A percentile compares a stretch with the other conserved stretches of the same genome.
Evolutionary conservation across 352 stramenopile genomes (phyloP).

Genomic region (Peronospora destructor): DNA sequence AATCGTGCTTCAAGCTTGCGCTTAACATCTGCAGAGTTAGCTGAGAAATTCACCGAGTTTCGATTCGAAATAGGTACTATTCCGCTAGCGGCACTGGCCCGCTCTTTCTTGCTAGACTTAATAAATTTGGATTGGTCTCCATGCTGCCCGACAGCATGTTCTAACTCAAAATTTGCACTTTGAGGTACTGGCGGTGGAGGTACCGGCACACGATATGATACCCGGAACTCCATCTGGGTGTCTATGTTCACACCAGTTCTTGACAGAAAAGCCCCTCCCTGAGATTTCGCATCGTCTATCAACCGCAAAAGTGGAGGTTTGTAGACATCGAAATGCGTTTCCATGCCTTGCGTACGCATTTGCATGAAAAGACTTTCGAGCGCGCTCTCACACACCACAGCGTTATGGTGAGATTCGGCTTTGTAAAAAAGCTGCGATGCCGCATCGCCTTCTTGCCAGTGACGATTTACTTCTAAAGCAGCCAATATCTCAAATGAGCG

Average conservation of each 20-base stretch:
- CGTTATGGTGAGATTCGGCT: constrained; percentile 2
- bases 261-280: constrained; percentile 4
- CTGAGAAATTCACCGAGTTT: constrained; percentile 8
- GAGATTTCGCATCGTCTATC: not conserved
- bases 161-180: constrained; percentile 24
- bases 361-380: constrained; percentile 41
- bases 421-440: constrained; percentile 37
- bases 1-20: constrained; percentile 59
- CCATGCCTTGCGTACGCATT: constrained; percentile 49
- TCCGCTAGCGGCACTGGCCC: constrained; percentile 15
- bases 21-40: constrained; percentile 36
- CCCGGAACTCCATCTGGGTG: constrained; percentile 47
- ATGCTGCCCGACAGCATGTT: constrained; percentile 20
- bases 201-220: constrained; percentile 64
- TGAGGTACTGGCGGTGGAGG: constrained; percentile 30
- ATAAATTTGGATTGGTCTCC: constrained; percentile 28
- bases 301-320: constrained; percentile 34
- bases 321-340: constrained; percentile 53
- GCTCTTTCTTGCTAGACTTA: constrained; percentile 61
- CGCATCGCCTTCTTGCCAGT: constrained; percentile 44
- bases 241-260: constrained; percentile 22
- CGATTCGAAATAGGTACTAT: constrained; percentile 3
- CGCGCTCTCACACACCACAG: constrained; percentile 16
- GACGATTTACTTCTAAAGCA: constrained; percentile 25
- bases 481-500: constrained; percentile 43